These are phyloP conservation scores for Anthoceros angustus DNA, from an alignment of 225 moss, liverwort and hornwort species.

Conservation along the genomic window DNA sequence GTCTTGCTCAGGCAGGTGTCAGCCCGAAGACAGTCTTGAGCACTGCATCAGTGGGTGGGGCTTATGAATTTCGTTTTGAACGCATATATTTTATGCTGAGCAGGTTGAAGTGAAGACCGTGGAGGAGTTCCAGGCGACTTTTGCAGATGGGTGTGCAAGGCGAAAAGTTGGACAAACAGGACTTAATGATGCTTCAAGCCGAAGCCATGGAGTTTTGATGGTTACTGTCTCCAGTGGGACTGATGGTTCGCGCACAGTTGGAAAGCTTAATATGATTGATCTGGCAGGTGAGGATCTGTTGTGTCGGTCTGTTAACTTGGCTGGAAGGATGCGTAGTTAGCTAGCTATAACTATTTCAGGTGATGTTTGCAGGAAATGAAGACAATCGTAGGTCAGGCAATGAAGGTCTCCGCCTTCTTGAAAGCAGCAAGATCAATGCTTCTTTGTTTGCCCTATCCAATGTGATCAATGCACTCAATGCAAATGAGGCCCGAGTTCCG, in stretches of 20 bases:
- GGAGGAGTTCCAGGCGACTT: constrained; percentile 14
- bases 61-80: neutral
- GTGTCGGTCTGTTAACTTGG: too few species aligned
- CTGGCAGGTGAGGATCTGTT: constrained; percentile 15
- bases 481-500: constrained; percentile 20
- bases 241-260: constrained; percentile 2
- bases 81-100: neutral
- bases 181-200: constrained; percentile 20
- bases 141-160: constrained; percentile 19
- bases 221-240: constrained; percentile 13
- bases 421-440: constrained; percentile 21
- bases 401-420: constrained; percentile 17
- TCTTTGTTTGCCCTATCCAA: constrained; percentile 24
- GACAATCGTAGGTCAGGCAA: constrained; percentile 16
- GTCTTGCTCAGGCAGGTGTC: constrained; percentile 16
- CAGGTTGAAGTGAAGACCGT: constrained; percentile 16
- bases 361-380: constrained; percentile 19
- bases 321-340: too few species aligned
- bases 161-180: constrained; percentile 16
- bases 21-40: neutral
- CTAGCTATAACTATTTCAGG: too few species aligned
- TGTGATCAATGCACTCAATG: constrained; percentile 27
- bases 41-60: neutral
- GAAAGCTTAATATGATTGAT: constrained; percentile 25
- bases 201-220: constrained; percentile 20